phyloP scores from a whole-genome alignment of 192 early-diverging fungal genomes.

The Mortierella alpina region DNA sequence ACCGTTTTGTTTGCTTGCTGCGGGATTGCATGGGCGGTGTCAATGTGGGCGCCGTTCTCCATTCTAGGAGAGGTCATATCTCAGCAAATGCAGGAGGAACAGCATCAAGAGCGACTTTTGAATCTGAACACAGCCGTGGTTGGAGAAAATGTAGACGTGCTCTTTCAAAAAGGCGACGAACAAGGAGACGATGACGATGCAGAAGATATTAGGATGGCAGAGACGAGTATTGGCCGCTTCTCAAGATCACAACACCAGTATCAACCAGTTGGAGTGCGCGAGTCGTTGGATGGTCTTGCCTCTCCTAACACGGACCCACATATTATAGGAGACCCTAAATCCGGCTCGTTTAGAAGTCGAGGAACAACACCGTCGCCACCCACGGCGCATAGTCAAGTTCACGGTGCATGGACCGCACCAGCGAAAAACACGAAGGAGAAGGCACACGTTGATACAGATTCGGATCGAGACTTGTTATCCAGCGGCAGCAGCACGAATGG shows the following conservation, averaged over 20 bases:
- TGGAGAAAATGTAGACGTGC: constrained; percentile 7
- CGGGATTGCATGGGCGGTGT: constrained; percentile 88
- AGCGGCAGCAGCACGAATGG: background rate
- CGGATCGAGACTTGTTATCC: constrained; percentile 7
- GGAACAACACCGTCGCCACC: constrained; percentile 16
- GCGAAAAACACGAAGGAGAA: background rate
- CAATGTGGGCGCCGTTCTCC: constrained; percentile 94
- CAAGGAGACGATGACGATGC: constrained; percentile 25
- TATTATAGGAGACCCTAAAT: too few relatives aligned
- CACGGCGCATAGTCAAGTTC: background rate
- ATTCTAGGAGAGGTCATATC: constrained; percentile 84
- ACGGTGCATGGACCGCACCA: background rate
- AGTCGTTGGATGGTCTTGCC: constrained; percentile 26
- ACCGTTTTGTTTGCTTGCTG: constrained; percentile 75
- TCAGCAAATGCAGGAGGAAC: constrained; percentile 49
- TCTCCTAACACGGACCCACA: too few relatives aligned
- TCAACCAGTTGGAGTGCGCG: constrained; percentile 20
- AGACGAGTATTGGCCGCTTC: constrained; percentile 3
- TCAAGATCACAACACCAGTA: background rate
- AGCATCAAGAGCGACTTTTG: constrained; percentile 7
- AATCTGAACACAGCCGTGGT: background rate
- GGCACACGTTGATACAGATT: constrained; percentile 1
- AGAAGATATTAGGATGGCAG: constrained; percentile 32
- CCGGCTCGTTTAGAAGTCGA: constrained; percentile 11
- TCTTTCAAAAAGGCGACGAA: constrained; percentile 20